Conservation (phyloP, 495 filamentous ascomycete species). For the Penicillium nucicola region DNA sequence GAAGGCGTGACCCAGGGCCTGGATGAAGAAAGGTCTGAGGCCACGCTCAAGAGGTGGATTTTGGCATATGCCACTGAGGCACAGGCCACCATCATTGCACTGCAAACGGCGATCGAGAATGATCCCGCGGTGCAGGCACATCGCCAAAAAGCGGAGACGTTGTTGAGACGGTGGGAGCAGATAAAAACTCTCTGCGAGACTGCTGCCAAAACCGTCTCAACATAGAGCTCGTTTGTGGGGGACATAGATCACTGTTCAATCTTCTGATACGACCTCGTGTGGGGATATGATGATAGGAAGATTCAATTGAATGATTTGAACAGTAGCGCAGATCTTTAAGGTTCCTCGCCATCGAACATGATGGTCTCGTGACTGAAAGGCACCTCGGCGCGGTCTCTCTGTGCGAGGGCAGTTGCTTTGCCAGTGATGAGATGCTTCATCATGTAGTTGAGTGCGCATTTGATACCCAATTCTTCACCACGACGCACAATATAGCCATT, state of each 20-base stretch:
- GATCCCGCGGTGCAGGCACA: conserved; percentile 18
- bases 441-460: conserved; percentile 65
- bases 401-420: conserved; percentile 18
- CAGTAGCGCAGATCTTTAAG: neutral
- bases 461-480: conserved; percentile 64
- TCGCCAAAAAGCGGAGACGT: conserved; percentile 27
- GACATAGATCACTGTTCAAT: neutral
- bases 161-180: conserved; percentile 52
- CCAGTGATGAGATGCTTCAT: conserved; percentile 55
- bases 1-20: conserved; percentile 35
- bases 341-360: conserved; percentile 9
- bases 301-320: too few species aligned
- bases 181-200: conserved; percentile 40
- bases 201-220: conserved; percentile 24
- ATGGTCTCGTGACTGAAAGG: conserved; percentile 29
- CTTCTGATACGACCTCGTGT: neutral
- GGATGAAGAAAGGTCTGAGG: conserved; percentile 29
- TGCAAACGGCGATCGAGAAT: conserved; percentile 26
- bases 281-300: neutral
- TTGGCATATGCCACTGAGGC: conserved; percentile 34
- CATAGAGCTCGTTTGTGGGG: neutral
- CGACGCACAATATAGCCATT: conserved; percentile 78
- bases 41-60: conserved; percentile 40
- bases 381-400: conserved; percentile 27
- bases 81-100: conserved; percentile 29